phyloP scores from a whole-genome alignment of 768 basidiomycete species.

The Kwoniella bestiolae region DNA sequence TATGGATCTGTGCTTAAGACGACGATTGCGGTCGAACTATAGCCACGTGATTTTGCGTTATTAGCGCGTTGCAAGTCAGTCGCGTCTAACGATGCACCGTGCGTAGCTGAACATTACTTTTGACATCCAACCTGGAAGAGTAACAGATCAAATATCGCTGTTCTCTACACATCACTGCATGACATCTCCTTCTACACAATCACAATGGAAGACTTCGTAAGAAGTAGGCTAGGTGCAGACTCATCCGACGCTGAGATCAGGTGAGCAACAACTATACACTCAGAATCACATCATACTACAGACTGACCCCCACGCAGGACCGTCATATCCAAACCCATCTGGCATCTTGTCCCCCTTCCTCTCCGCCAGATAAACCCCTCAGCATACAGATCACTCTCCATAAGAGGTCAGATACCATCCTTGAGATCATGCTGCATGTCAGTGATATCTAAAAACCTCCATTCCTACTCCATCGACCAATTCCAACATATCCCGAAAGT shows the following conservation, averaged over 20 bases:
- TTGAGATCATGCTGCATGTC: constrained; percentile 30
- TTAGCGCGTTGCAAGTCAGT: too few species aligned
- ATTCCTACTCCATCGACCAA: constrained; percentile 23
- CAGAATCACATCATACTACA: background rate
- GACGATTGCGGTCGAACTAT: too few species aligned
- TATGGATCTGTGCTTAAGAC: too few species aligned
- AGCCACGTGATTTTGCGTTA: too few species aligned
- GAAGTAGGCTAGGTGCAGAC: background rate
- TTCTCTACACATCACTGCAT: too few species aligned
- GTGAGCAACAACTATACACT: background rate
- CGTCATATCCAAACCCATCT: constrained; percentile 27
- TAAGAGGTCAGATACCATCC: constrained; percentile 24
- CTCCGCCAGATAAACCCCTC: constrained; percentile 33
- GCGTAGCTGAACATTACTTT: too few species aligned
- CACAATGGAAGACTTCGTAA: constrained; percentile 4
- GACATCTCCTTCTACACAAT: too few species aligned
- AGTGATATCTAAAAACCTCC: constrained; percentile 38
- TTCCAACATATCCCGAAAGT: constrained; percentile 25
- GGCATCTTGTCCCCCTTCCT: constrained; percentile 41
- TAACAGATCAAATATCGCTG: too few species aligned
- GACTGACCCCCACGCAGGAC: background rate
- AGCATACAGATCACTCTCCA: background rate
- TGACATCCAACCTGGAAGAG: too few species aligned
- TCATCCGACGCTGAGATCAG: constrained; percentile 1
- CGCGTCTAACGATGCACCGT: too few species aligned